These are phyloP conservation scores for Microbotryum lychnidis-dioicae DNA, from an alignment of 1,284 basidiomycete species.

Conservation along the genomic window DNA sequence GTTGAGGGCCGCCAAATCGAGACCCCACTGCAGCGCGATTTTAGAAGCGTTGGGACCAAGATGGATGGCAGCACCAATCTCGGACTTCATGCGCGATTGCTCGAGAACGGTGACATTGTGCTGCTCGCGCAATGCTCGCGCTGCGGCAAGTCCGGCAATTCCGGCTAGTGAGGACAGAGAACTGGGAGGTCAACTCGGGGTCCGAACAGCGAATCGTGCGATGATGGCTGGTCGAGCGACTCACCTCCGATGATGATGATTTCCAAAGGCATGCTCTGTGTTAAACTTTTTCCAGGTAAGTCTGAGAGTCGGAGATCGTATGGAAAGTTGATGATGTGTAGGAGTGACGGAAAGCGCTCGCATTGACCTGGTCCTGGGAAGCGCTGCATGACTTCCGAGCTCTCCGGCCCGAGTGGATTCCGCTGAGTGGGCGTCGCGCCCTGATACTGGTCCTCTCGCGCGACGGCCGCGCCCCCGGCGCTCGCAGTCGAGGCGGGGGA, in stretches of 20 bases:
- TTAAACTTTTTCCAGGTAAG: no score
- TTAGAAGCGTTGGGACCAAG: conserved; percentile 34
- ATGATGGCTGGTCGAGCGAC: conserved; percentile 19
- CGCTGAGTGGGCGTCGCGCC: no score
- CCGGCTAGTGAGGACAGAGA: conserved; percentile 15
- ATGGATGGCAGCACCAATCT: conserved; percentile 37
- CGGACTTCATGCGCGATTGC: conserved; percentile 25
- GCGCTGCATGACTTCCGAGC: no score
- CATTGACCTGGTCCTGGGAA: no score
- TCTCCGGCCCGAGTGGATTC: no score
- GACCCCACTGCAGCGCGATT: conserved; percentile 19
- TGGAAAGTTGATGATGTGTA: no score
- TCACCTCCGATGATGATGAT: conserved; percentile 1
- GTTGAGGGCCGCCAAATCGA: conserved; percentile 9
- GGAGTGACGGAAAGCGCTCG: no score
- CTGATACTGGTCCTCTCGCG: no score
- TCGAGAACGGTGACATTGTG: conserved; percentile 35
- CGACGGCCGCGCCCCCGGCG: no score
- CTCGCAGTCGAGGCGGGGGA: no score
- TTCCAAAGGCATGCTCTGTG: background rate
- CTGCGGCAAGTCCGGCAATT: conserved; percentile 34
- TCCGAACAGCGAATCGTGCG: background rate
- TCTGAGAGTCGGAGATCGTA: no score
- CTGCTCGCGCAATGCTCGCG: conserved; percentile 25
- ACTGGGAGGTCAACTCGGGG: conserved; percentile 5